phyloP scores from a whole-genome alignment of 306 rosid genomes.

The Luffa aegyptiaca region DNA sequence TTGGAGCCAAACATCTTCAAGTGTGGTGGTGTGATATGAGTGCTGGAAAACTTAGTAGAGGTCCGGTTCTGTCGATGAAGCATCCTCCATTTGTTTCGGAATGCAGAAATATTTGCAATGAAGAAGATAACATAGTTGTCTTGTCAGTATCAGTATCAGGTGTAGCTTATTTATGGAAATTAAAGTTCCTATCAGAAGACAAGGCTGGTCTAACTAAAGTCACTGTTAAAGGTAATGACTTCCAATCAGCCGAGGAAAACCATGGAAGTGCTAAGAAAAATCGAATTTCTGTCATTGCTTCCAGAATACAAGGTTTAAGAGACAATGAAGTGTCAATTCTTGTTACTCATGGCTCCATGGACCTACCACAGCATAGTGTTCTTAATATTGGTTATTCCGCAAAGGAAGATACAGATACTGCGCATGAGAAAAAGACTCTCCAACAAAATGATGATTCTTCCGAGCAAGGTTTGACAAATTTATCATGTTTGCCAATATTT shows the following conservation, averaged over 20 bases:
- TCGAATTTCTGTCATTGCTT: slow-evolving; percentile 23
- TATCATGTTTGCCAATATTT: neutral
- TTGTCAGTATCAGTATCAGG: slow-evolving; percentile 32
- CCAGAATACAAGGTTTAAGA: slow-evolving; percentile 27
- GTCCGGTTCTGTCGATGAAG: slow-evolving; percentile 35
- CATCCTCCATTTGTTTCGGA: slow-evolving; percentile 34
- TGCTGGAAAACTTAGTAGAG: slow-evolving; percentile 25
- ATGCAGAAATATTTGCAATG: slow-evolving; percentile 25
- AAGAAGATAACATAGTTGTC: slow-evolving; percentile 25
- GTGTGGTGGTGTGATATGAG: slow-evolving; percentile 44
- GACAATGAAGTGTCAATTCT: slow-evolving; percentile 24
- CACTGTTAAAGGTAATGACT: slow-evolving; percentile 14
- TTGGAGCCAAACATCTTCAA: slow-evolving; percentile 34
- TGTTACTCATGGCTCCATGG: slow-evolving; percentile 32
- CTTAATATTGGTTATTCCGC: slow-evolving; percentile 15
- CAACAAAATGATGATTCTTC: neutral
- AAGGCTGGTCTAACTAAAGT: slow-evolving; percentile 27
- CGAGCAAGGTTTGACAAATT: neutral
- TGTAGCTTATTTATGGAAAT: slow-evolving; percentile 26
- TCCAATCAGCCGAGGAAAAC: slow-evolving; percentile 21
- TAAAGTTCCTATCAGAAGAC: slow-evolving; percentile 24
- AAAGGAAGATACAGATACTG: slow-evolving; percentile 3
- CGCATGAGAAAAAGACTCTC: neutral
- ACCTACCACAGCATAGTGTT: slow-evolving; percentile 36
- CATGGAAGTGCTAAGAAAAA: slow-evolving; percentile 25